phyloP scores from a whole-genome alignment of 179 eudicot genomes.

The Heliamphora pulchella region DNA sequence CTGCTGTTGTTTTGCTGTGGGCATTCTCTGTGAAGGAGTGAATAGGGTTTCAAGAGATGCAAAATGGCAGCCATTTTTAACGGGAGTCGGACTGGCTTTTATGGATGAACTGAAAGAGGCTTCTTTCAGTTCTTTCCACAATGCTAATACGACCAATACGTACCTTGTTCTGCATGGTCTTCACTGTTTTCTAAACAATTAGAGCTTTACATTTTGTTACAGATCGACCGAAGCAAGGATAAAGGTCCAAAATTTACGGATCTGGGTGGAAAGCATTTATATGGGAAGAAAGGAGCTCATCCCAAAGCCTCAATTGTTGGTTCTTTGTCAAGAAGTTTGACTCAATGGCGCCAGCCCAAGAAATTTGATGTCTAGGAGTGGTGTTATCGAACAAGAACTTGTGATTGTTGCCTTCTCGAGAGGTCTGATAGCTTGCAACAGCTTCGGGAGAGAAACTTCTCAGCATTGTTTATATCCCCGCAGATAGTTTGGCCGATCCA shows the following conservation, averaged over 20 bases:
- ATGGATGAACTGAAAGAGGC: background rate
- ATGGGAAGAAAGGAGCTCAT: conserved; percentile 58
- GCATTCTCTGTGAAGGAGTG: background rate
- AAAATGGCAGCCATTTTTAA: background rate
- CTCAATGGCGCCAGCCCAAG: conserved; percentile 88
- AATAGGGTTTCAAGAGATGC: conserved; percentile 8
- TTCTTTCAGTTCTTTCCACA: background rate
- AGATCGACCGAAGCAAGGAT: conserved; percentile 86
- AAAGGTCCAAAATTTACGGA: conserved; percentile 83
- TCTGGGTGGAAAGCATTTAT: conserved; percentile 76
- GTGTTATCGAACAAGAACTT: background rate
- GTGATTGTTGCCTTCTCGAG: conserved; percentile 4
- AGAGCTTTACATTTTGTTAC: conserved; percentile 19
- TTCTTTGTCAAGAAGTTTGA: conserved; percentile 57
- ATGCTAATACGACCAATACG: background rate
- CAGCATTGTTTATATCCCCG: background rate
- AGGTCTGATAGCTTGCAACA: conserved; percentile 1
- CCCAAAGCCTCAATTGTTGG: conserved; percentile 48
- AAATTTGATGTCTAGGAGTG: conserved; percentile 63
- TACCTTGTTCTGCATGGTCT: background rate
- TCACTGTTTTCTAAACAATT: background rate
- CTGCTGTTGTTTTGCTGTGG: background rate
- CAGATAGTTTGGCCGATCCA: conserved; percentile 6
- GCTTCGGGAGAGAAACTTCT: background rate
- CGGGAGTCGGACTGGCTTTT: background rate